Base-by-base conservation (phyloP, 2,329 filamentous ascomycete genomes). In the Nemania sp. region DNA sequence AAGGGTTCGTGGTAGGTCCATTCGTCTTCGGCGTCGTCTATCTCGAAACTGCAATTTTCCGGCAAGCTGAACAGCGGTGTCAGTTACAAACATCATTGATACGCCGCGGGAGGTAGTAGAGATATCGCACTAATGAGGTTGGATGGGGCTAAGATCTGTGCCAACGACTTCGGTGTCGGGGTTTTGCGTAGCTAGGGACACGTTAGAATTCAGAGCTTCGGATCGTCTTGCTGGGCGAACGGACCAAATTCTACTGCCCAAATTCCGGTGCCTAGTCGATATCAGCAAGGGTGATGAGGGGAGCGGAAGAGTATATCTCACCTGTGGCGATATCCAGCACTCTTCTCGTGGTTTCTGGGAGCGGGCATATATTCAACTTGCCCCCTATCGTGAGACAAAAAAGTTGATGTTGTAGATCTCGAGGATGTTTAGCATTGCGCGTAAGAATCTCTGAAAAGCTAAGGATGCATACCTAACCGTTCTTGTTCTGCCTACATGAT, bases 11-110 rank as follows among this genome's bases (percentile, higher is more conserved):
- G 77, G 14, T 60, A 67, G 3, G 77, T 68, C 81, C 81, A 84
- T 3, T 77, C 71, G 52, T 78, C 73, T 61, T 82, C 78, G 6
- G 77, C 72, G 62, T 83, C 80, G 60, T 82, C 80, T 28, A 83
- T 73, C 49, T 81, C 69, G 65, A 82, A 83, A 19, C 69, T 71
- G 40, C 80, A 73, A 56, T 83, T 83, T 15, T 77, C 75, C 11
- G 80, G 80, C 2, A 81, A 69, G 42, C 66, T 68, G 19, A n/a
- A 31, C n/a, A 33, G 17, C 8, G 9, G 20, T 15, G 46, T 59
- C 22, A 57, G 49, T 39, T 12, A 39, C 5, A 11, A 2, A 5
- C 30, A 6, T 26, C n/a, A 30, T 12, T 26, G 5, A 14, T 11
- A 19, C 12, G 28, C 7, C 11, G 26, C 11, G 5, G 12, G 15